Conservation (phyloP, 2,329 filamentous ascomycete species). For the Talaromyces sp. region DNA sequence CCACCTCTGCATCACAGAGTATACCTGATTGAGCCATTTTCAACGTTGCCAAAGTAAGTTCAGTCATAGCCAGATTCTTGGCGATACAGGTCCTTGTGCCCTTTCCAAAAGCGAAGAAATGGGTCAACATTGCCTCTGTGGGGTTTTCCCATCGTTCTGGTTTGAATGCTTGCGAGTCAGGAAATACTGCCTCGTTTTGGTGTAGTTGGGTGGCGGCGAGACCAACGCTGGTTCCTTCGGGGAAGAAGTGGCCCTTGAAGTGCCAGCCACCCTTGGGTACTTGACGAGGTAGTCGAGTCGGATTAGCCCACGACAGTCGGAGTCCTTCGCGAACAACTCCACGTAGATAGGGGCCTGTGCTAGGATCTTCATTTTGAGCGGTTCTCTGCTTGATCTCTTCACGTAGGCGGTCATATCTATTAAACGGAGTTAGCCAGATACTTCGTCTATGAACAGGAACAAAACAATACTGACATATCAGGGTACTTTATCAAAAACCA, state of each 20-base stretch:
- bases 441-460: background rate
- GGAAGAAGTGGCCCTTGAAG: conserved; percentile 36
- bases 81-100: conserved; percentile 49
- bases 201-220: conserved; percentile 46
- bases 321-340: conserved; percentile 49
- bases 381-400: conserved; percentile 29
- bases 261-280: conserved; percentile 40
- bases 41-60: conserved; percentile 41
- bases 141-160: conserved; percentile 47
- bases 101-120: conserved; percentile 48
- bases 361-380: conserved; percentile 23
- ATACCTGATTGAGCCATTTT: conserved; percentile 42
- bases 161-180: conserved; percentile 39
- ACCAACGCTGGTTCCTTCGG: conserved; percentile 43
- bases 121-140: conserved; percentile 37
- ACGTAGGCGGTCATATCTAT: conserved; percentile 32
- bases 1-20: conserved; percentile 40
- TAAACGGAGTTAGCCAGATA: background rate
- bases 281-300: conserved; percentile 46
- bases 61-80: conserved; percentile 43
- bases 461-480: conserved; percentile 16
- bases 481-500: conserved; percentile 44
- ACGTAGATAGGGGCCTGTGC: conserved; percentile 40
- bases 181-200: conserved; percentile 41
- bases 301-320: conserved; percentile 49